Evolutionary conservation across 441 rosid species (phyloP), one percentile per base, ranked within the genome.

Genomic region (Sinapis alba): DNA sequence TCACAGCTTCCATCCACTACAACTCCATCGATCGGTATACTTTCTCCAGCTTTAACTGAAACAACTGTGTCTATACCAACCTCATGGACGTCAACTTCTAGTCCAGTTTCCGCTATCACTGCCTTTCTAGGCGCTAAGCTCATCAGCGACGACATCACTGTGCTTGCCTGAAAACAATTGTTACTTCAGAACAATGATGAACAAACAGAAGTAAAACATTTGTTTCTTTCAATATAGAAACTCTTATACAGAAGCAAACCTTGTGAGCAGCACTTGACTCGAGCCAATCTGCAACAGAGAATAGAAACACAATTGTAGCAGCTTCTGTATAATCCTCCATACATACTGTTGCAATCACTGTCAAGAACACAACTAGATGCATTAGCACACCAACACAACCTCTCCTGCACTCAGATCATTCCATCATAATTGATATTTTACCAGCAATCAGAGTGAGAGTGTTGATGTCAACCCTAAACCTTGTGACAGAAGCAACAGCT

Each of bases 231-330:
- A 43, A 43, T 32, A 32, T 8, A 32, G 11, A 32, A 32, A 32
- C 12, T 34, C 13, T n/a, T 36, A 38, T 45, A 58, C 6, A 63
- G 0, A 15, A 62, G 11, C 21, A 3, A 62, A 88, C 97, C 95
- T 88, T 94, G 73, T 88, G 88, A 84, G 95, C 77, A 79, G 96
- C 97, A 69, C 89, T 88, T 9, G 95, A 80, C 68, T 94, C 91
- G 0, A 91, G 92, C 98, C 98, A 94, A 63, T 88, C 88, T 2
- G 97, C 92, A 76, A 84, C 81, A 2, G 91, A 80, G 85, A 91
- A 92, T 34, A 94, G 78, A 67, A 94, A 90, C 61, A 94, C 97
- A 43, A 94, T 88, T 38, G 93, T 81, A 51, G 84, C 98, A 43
- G 98, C 89, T 86, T 94, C 98, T 13, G 79, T 58, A 63, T 81